These are phyloP conservation scores for Hortaea sp. DNA, from an alignment of 2,329 filamentous ascomycete genomes.

Conservation along the genomic window DNA sequence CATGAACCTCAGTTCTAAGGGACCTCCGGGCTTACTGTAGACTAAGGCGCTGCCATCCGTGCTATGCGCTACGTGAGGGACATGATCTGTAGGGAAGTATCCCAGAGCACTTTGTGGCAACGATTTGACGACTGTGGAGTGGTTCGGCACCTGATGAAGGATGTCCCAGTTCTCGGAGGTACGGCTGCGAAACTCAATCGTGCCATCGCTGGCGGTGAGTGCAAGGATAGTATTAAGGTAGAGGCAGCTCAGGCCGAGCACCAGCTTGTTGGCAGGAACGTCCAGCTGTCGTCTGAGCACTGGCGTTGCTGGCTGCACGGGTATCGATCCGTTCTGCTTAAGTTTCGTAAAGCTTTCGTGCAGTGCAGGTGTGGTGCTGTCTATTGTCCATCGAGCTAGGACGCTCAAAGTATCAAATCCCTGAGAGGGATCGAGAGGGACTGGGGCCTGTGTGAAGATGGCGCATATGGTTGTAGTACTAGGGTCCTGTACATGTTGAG, in stretches of 20 bases:
- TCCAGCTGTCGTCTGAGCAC: constrained; percentile 57
- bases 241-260: constrained; percentile 57
- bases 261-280: constrained; percentile 57
- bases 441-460: constrained; percentile 51
- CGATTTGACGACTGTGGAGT: constrained; percentile 26
- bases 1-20: constrained; percentile 25
- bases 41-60: constrained; percentile 39
- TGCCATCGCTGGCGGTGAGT: constrained; percentile 69
- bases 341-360: constrained; percentile 29
- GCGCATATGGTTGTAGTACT: constrained; percentile 50
- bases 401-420: constrained; percentile 60
- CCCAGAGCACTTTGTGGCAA: constrained; percentile 70
- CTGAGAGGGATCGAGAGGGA: constrained; percentile 35
- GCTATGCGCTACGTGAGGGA: constrained; percentile 36
- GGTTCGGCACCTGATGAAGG: constrained; percentile 51
- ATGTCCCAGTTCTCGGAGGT: constrained; percentile 49
- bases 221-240: constrained; percentile 64
- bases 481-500: constrained; percentile 42
- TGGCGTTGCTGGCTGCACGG: constrained; percentile 21
- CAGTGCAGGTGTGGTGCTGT: constrained; percentile 33
- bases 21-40: constrained; percentile 33
- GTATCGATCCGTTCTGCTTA: constrained; percentile 13
- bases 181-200: constrained; percentile 69
- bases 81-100: constrained; percentile 53
- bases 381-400: constrained; percentile 72